Evolutionary conservation across 495 filamentous ascomycete genomes (phyloP), one percentile per base, ranked within the genome.

Genomic region (Letharia columbiana): DNA sequence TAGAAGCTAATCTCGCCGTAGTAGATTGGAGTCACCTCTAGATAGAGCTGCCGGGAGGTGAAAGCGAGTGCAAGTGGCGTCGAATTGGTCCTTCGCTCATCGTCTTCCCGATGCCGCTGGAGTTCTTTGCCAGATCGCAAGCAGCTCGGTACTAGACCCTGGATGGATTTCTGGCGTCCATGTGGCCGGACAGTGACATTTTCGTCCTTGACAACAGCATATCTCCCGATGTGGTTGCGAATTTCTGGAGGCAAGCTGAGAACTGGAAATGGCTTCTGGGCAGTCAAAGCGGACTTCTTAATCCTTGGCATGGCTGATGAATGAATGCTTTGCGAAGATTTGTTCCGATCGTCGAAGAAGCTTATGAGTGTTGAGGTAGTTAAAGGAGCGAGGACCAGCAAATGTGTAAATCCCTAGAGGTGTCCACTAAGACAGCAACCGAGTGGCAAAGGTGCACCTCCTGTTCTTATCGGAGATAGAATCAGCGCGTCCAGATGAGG

Each of bases 1-100:
- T 17, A 5, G 40, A 66, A 66, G 0, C 4, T 4, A 12, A 63
- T 63, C 8, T 59, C 12, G 37, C 45, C 12, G 12, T 66, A 63
- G 41, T 63, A 69, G 40, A 66, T 60, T 20, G 33, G 41, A 0
- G 64, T 54, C 3, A 60, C 28, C n/a, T 63, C 64, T 20, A 15
- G 35, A 42, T 66, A 50, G 12, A 66, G 13, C 42, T 66, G 59
- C 17, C 44, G 59, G 45, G 33, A 60, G 49, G 60, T 66, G 31
- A 42, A 31, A 0, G 67, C 60, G 13, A 63, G 20, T 4, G 63
- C 45, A 0, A 66, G 63, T 57, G 11, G n/a, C 31, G 2, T 31
- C 12, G 56, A 23, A 17, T 6, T 2, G 31, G 47, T 33, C 11
- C 28, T 37, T 6, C 31, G 13, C 2, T 7, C 7, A 40, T 60